These are phyloP conservation scores for Brassica rapa DNA, from an alignment of 345 rosid genomes.

Conservation along the genomic window DNA sequence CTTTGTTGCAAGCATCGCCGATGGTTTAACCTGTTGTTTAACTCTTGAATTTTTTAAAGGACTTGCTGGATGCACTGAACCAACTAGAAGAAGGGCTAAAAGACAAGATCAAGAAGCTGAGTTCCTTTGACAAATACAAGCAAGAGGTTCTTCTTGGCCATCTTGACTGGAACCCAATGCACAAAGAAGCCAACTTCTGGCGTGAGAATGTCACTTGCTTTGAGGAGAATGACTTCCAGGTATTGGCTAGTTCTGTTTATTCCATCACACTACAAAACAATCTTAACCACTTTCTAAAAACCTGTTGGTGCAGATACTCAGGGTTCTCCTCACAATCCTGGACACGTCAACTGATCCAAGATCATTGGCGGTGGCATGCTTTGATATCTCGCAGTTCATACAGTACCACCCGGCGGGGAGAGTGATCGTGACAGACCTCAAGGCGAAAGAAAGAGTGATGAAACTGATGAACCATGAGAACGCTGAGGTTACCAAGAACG, in stretches of 20 bases:
- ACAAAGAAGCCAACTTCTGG: constrained; percentile 91
- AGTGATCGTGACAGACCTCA: constrained; percentile 78
- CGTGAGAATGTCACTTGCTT: constrained; percentile 81
- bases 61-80: constrained; percentile 78
- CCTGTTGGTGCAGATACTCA: constrained; percentile 61
- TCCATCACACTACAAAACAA: neutral
- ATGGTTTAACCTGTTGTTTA: neutral
- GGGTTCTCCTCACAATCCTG: constrained; percentile 88
- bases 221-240: constrained; percentile 98
- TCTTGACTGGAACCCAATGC: constrained; percentile 99
- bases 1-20: neutral
- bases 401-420: constrained; percentile 93
- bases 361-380: constrained; percentile 88
- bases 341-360: constrained; percentile 89
- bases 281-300: neutral
- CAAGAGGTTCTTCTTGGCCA: constrained; percentile 96
- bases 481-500: constrained; percentile 74
- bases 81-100: constrained; percentile 84
- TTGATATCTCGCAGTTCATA: constrained; percentile 92
- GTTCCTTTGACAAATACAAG: constrained; percentile 94
- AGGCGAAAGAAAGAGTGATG: constrained; percentile 92
- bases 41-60: constrained; percentile 50
- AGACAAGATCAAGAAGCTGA: constrained; percentile 78
- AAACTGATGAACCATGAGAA: constrained; percentile 86
- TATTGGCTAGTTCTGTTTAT: constrained; percentile 28